phyloP scores from a whole-genome alignment of 768 basidiomycete genomes.

The Leccinum imitatum region DNA sequence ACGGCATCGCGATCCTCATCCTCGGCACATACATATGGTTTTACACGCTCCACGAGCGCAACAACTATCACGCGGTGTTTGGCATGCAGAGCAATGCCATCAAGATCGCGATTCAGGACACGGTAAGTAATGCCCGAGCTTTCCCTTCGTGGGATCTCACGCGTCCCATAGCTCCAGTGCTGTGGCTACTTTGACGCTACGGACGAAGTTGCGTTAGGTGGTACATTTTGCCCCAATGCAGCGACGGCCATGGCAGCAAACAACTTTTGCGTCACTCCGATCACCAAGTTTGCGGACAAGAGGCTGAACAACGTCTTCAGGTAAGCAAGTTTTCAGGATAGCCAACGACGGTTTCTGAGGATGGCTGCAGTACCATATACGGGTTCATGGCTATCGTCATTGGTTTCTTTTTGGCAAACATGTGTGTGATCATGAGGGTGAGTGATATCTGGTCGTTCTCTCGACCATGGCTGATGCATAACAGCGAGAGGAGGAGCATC shows the following conservation, averaged over 20 bases:
- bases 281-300: constrained; percentile 65
- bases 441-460: background rate
- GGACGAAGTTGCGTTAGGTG: constrained; percentile 58
- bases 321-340: constrained; percentile 39
- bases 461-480: constrained; percentile 8
- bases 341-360: background rate
- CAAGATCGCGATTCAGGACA: constrained; percentile 66
- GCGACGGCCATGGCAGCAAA: constrained; percentile 34
- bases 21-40: constrained; percentile 81
- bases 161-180: constrained; percentile 59
- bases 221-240: constrained; percentile 54
- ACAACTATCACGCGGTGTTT: constrained; percentile 65
- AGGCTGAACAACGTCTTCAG: constrained; percentile 84
- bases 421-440: constrained; percentile 85
- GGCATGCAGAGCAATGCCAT: constrained; percentile 41
- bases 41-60: constrained; percentile 70
- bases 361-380: constrained; percentile 54
- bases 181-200: constrained; percentile 83
- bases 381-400: constrained; percentile 83
- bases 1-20: constrained; percentile 58
- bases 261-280: constrained; percentile 71
- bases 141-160: background rate
- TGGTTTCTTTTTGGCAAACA: constrained; percentile 71
- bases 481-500: constrained; percentile 75
- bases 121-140: constrained; percentile 42